Evolutionary conservation across 139 green algal species (phyloP), one percentile per base, ranked within the genome.

Genomic region (Chlamydomonas applanata): DNA sequence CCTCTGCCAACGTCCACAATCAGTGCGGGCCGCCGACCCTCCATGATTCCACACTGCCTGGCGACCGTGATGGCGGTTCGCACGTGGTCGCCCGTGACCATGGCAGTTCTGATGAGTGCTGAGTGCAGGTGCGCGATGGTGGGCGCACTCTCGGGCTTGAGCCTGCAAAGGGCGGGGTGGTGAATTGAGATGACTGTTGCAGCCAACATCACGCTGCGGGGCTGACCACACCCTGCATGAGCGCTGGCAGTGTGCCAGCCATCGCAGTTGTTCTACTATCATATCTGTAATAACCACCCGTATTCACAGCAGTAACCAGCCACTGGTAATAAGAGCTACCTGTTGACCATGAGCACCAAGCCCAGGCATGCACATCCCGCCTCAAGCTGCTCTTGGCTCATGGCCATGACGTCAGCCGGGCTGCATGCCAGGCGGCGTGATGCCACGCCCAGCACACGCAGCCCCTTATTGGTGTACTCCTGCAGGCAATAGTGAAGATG

Each of bases 391-490:
- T 68, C 65, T 53, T 75, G 69, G 69, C 24, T 54, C 20, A 67
- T 22, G 32, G 29, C 11, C 53, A 75, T 45, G 32, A 64, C 67
- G 25, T 62, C 14, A 36, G 32, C 19, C 1, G 67, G 46, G 36
- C 17, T 40, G 9, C 20, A 59, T 2, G 25, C 3, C 22, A 73
- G 9, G 45, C 63, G n/a, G 3, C 46, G 45, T 4, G 14, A 49
- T 4, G 69, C 69, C 32, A 75, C 49, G 19, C n/a, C 69, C 32
- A 75, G 54, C 49, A 75, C 69, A 1, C 69, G 53, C 76, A 86
- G 49, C 29, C 80, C 81, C 54, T 86, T 56, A 22, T 75, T 64
- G 2, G 81, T 86, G 66, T 81, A 76, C 57, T 61, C 29, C 49
- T 69, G 71, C 14, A 46, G 3, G 44, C 45, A 49, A 49, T 49